Percentiles rank a stretch among this genome's conserved stretches.
Conservation (phyloP, 2,329 filamentous ascomycete genomes). For the Blumeria graminis region DNA sequence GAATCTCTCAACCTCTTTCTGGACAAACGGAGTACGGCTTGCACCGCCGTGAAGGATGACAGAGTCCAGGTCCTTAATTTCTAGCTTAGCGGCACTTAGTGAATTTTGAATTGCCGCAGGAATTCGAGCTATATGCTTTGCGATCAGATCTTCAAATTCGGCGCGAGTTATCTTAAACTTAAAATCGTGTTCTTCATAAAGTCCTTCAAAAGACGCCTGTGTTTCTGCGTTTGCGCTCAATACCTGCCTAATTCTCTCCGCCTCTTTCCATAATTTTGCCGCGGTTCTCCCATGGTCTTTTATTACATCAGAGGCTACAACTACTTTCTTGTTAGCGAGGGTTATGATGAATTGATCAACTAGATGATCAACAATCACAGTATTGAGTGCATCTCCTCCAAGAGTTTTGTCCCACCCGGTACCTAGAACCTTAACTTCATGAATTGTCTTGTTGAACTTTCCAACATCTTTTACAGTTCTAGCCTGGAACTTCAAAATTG, state of each 20-base stretch:
- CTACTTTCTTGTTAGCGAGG: conserved; percentile 38
- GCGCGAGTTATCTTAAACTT: conserved; percentile 64
- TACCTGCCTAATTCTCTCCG: conserved; percentile 66
- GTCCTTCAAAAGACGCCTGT: conserved; percentile 56
- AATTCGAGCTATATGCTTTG: conserved; percentile 43
- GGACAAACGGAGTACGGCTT: conserved; percentile 79
- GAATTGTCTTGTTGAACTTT: conserved; percentile 86
- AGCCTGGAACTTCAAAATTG: conserved; percentile 72
- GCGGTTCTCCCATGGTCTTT: conserved; percentile 59
- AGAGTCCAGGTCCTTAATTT: conserved; percentile 56
- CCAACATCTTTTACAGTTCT: conserved; percentile 75
- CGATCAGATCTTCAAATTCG: conserved; percentile 59
- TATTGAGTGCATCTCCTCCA: conserved; percentile 74
- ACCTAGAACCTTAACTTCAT: conserved; percentile 78
- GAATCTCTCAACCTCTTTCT: conserved; percentile 60
- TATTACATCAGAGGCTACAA: conserved; percentile 36
- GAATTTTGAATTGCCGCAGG: conserved; percentile 46
- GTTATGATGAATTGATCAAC: conserved; percentile 53
- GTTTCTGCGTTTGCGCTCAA: conserved; percentile 83
- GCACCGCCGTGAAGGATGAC: conserved; percentile 84
- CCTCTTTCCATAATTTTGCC: conserved; percentile 81
- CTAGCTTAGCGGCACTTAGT: conserved; percentile 46
- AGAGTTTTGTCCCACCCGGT: conserved; percentile 73
- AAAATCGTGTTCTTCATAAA: conserved; percentile 85
- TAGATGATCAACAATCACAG: conserved; percentile 75